phyloP scores from a whole-genome alignment of 768 basidiomycete genomes.

The Cystobasidium ongulense region DNA sequence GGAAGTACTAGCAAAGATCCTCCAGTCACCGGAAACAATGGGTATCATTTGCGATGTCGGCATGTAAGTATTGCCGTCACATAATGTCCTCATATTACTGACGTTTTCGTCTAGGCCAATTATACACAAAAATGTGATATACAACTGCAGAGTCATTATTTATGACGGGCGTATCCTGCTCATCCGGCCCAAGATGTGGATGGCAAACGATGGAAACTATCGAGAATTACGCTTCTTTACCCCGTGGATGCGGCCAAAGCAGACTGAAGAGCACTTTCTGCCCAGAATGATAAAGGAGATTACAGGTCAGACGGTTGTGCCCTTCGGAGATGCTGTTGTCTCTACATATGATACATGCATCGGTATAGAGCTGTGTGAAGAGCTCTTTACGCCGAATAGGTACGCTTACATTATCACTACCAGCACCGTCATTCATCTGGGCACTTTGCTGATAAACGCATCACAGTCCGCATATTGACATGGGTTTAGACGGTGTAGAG shows the following conservation, averaged over 20 bases:
- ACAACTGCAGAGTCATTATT: slow-evolving; percentile 89
- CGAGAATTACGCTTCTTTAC: slow-evolving; percentile 80
- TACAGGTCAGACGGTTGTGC: slow-evolving; percentile 83
- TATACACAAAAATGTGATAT: slow-evolving; percentile 93
- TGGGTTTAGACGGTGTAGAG: slow-evolving; percentile 98
- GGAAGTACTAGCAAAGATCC: slow-evolving; percentile 90
- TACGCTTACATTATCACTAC: slow-evolving; percentile 41
- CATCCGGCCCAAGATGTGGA: slow-evolving; percentile 99
- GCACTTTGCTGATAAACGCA: neutral
- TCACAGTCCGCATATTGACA: slow-evolving; percentile 81
- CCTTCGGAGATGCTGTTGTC: slow-evolving; percentile 90
- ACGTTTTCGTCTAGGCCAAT: slow-evolving; percentile 62
- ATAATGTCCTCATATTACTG: slow-evolving; percentile 3
- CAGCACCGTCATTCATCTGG: too few species aligned
- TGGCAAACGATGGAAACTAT: slow-evolving; percentile 97
- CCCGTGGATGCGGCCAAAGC: slow-evolving; percentile 81
- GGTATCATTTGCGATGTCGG: slow-evolving; percentile 95
- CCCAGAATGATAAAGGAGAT: slow-evolving; percentile 80
- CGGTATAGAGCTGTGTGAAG: slow-evolving; percentile 93
- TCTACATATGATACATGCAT: slow-evolving; percentile 92
- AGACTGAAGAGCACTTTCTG: slow-evolving; percentile 84
- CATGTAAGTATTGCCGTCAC: slow-evolving; percentile 56
- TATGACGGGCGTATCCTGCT: slow-evolving; percentile 77
- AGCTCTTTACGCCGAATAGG: slow-evolving; percentile 94
- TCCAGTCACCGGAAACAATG: slow-evolving; percentile 64